Base-by-base conservation (phyloP, 2,329 filamentous ascomycete species). In the Botrytis medusae region DNA sequence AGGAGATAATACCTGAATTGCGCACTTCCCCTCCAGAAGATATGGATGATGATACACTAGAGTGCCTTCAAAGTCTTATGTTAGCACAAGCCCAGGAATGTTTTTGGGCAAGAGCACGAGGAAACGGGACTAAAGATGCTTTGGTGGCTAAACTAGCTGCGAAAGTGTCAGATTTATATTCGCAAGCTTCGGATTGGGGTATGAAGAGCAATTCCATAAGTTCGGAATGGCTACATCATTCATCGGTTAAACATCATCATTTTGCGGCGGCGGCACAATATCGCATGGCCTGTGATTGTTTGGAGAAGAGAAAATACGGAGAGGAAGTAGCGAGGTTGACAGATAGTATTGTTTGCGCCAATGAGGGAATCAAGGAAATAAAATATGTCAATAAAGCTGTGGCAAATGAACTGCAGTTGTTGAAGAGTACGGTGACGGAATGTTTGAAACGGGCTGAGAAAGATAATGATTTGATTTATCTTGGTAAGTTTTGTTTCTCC, bases 21-120 rank as follows among this genome's bases (percentile, higher is more conserved):
- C 91, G 94, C 74, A 88, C 92, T 2, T 89, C 92, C 22, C 93
- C 95, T 0, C 95, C 96, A 1, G 96, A 98, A 81, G 96, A 99
- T 81, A 97, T 99, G 94, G 96, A 99, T 79, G 87, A 90, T 69
- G 88, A 93, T 79, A 98, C 95, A 0, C 86, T 99, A 65, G 92
- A 95, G 78, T 93, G 93, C 70, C 84, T 98, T 63, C 89, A 93
- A 77, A 89, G 95, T 81, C 86, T 99, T 44, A 90, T 97, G 81
- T 87, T 99, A 16, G 95, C 95, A 1, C 94, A 99, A 81, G 95
- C 92, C 42, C 96, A 99, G 81, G 96, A 99, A 83, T 98, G 95
- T 81, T 98, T 96, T 83, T 99, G 96, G 96, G 92, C 96, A 78
- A 98, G 97, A 81, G 95, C 96, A 0, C 95, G 97, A 74, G 95